These are phyloP conservation scores for Ganoderma multipileum DNA, from an alignment of 1,284 basidiomycete species.

Conservation along the genomic window DNA sequence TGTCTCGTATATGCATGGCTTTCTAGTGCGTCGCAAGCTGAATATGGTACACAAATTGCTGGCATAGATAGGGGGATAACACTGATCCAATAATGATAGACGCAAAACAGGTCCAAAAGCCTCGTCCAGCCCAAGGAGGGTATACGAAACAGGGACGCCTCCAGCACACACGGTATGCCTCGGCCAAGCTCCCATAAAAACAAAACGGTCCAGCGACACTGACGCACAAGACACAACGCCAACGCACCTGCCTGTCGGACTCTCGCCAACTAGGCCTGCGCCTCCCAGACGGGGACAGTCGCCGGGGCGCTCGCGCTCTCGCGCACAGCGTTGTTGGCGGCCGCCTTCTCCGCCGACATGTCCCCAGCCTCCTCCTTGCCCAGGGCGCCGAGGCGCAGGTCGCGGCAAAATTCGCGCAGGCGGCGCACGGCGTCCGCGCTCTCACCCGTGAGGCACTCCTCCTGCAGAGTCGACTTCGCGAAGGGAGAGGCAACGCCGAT, in stretches of 20 bases:
- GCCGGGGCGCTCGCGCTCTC: constrained; percentile 18
- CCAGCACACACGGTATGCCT: constrained; percentile 8
- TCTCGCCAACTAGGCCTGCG: background rate
- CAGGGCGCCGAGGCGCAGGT: constrained; percentile 37
- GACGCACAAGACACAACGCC: constrained; percentile 3
- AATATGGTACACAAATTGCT: constrained; percentile 7
- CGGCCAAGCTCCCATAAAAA: constrained; percentile 3
- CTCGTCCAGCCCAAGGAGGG: constrained; percentile 8
- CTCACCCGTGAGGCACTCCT: constrained; percentile 31
- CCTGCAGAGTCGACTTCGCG: constrained; percentile 11
- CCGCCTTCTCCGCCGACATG: constrained; percentile 25
- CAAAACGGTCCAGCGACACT: background rate
- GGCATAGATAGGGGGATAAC: constrained; percentile 2
- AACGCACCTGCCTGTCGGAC: constrained; percentile 1
- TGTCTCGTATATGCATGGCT: background rate
- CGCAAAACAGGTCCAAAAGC: constrained; percentile 1
- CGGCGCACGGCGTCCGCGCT: constrained; percentile 39
- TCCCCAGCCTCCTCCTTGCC: constrained; percentile 18
- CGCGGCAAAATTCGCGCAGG: constrained; percentile 42
- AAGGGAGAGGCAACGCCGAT: constrained; percentile 25
- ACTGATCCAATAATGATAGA: constrained; percentile 13
- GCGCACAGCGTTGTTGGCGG: constrained; percentile 17
- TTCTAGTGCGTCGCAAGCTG: background rate
- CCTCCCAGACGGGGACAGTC: constrained; percentile 4
- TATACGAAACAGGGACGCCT: constrained; percentile 9